Evolutionary conservation across 371 early-diverging fungal species (phyloP), one percentile per base, ranked within the genome.

Genomic region (Haplosporangium sp.): DNA sequence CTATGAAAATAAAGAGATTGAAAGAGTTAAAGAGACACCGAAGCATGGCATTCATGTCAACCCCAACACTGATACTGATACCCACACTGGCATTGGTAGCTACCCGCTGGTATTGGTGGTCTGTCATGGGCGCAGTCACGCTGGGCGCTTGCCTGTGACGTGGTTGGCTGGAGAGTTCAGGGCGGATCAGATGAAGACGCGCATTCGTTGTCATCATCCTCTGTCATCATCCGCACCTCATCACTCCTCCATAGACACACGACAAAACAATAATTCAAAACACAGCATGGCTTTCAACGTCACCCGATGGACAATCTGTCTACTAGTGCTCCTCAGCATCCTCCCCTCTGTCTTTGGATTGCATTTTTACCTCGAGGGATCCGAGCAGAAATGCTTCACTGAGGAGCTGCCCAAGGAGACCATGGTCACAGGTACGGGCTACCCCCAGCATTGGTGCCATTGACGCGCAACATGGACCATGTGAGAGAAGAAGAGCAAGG

Each of bases 321-420:
- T 79, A 50, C 59, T 79, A 61, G 57, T 68, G 67, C 65, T 79
- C 23, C 73, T 79, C 55, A 79, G 73, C 62, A 61, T 79, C 69
- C 53, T 79, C 18, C 79, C 79, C n/a, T 79, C 73, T 1, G 79
- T 79, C 42, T 79, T 79, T 68, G 79, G 79, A 41, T 62, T 98
- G 67, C 93, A 98, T 81, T 98, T 97, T 75, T 96, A 96, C 76
- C 86, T 96, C 37, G 95, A 96, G 63, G 93, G 94, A 23, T 83
- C 85, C 56, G 94, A 95, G 73, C 89, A 89, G 80, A 92, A 94
- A 81, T 98, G 99, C 85, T 98, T 98, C 80, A 84, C 94, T 36
- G 98, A 98, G 77, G 97, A 98, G 74, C 86, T 98, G 55, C 96
- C 98, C 36, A 91, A 90, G 71, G 94, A 96, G 66, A 95, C 96